Conservation (phyloP, 208 protist species). For the Trypanosoma cruzi region DNA sequence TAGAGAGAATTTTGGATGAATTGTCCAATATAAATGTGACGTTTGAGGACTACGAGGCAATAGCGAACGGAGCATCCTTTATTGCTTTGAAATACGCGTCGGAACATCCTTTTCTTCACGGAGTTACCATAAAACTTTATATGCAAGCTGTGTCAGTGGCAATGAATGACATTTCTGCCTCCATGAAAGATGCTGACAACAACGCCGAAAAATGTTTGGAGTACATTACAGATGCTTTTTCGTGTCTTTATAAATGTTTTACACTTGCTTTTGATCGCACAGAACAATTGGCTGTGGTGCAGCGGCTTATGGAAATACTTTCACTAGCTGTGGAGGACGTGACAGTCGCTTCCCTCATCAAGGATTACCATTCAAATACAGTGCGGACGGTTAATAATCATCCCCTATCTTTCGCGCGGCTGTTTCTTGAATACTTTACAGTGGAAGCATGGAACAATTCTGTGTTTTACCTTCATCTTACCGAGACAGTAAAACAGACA, state of each 20-base stretch:
- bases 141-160: conserved; percentile 4
- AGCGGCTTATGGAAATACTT: conserved; percentile 16
- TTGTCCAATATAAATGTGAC: conserved; percentile 3
- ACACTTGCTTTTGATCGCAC: conserved; percentile 16
- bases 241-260: conserved; percentile 33
- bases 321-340: conserved; percentile 9
- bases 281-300: conserved; percentile 19
- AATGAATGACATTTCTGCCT: conserved; percentile 3
- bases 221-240: conserved; percentile 19
- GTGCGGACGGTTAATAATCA: not conserved
- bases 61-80: conserved; percentile 26
- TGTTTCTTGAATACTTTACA: conserved; percentile 64
- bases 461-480: conserved; percentile 39
- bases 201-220: not conserved
- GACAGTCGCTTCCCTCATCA: conserved; percentile 21
- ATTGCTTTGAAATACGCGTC: conserved; percentile 4
- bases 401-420: conserved; percentile 15
- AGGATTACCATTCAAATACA: not conserved
- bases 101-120: conserved; percentile 18
- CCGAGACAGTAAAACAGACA: conserved; percentile 17
- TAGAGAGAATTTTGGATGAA: conserved; percentile 21
- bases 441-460: conserved; percentile 80
- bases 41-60: conserved; percentile 20
- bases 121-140: conserved; percentile 19
- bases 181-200: not conserved